Evolutionary conservation across 768 basidiomycete genomes (phyloP).

Genomic region (Lactarius indigo): DNA sequence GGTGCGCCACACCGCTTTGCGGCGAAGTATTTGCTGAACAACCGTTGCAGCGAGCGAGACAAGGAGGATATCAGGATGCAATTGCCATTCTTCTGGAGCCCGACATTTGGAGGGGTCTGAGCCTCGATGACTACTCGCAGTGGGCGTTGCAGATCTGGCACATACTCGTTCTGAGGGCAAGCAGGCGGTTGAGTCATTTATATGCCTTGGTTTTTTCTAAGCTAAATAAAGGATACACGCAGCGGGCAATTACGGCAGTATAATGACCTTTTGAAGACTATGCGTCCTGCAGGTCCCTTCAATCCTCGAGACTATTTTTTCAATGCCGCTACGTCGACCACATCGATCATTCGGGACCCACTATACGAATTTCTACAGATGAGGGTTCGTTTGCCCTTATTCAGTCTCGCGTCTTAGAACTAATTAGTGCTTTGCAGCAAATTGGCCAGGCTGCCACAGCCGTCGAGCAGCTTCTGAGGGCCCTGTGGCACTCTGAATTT

Average conservation of each 20-base stretch:
- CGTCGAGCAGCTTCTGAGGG: conserved; percentile 63
- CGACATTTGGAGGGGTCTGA: conserved; percentile 64
- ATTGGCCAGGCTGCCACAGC: conserved; percentile 58
- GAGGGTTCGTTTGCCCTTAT: conserved; percentile 32
- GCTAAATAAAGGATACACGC: conserved; percentile 9
- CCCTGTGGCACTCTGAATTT: conserved; percentile 80
- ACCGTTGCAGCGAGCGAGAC: conserved; percentile 53
- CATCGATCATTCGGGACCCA: conserved; percentile 40
- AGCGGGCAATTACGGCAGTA: conserved; percentile 67
- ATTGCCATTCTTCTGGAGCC: conserved; percentile 63
- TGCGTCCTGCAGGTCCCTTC: conserved; percentile 53
- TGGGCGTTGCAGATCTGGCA: conserved; percentile 83
- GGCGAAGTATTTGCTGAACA: neutral
- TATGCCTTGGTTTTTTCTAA: neutral
- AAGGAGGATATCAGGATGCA: conserved; percentile 62
- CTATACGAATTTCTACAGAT: conserved; percentile 42
- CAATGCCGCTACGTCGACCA: conserved; percentile 34
- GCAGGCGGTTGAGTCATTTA: conserved; percentile 50
- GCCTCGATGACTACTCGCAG: conserved; percentile 57
- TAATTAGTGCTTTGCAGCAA: conserved; percentile 41
- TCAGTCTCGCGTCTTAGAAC: neutral
- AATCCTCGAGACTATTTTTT: conserved; percentile 57
- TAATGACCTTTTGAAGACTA: conserved; percentile 59
- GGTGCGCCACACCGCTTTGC: conserved; percentile 35
- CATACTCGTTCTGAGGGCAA: conserved; percentile 61